These are phyloP conservation scores for Hanseniaspora singularis DNA, from an alignment of 805 yeast species.

Conservation along the genomic window DNA sequence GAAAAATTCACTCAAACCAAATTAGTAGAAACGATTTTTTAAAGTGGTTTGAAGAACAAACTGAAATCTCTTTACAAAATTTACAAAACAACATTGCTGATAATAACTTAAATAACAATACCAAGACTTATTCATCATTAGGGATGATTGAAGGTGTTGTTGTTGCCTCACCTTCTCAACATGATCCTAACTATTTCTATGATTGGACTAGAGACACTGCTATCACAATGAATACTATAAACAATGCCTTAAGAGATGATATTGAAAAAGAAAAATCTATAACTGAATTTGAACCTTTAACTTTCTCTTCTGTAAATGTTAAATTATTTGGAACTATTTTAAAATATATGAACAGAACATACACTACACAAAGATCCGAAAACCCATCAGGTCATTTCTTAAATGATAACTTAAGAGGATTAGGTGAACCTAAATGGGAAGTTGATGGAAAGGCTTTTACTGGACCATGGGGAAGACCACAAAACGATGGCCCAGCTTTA, in stretches of 20 bases:
- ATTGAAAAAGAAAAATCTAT: conserved; percentile 11
- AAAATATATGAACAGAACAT: conserved; percentile 49
- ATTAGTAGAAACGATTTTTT: conserved; percentile 26
- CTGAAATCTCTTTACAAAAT: conserved; percentile 31
- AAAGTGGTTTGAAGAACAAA: conserved; percentile 37
- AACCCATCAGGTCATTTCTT: conserved; percentile 58
- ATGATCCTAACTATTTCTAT: conserved; percentile 65
- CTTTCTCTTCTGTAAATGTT: background rate
- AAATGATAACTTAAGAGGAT: conserved; percentile 35
- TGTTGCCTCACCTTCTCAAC: conserved; percentile 70
- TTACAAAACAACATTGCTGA: conserved; percentile 43
- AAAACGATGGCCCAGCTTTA: conserved; percentile 87
- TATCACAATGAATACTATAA: conserved; percentile 55
- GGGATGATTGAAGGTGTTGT: conserved; percentile 54
- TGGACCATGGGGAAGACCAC: conserved; percentile 86
- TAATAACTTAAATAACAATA: conserved; percentile 21
- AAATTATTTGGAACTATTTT: conserved; percentile 33
- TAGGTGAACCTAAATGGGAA: conserved; percentile 85
- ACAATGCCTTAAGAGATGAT: conserved; percentile 38
- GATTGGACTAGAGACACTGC: conserved; percentile 92
- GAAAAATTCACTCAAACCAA: conserved; percentile 4
- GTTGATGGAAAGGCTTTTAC: conserved; percentile 52
- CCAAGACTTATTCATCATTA: background rate
- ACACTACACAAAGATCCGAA: conserved; percentile 47
- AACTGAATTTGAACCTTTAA: background rate